Conservation (phyloP, 495 filamentous ascomycete species). For the Jackrogersella minutella region DNA sequence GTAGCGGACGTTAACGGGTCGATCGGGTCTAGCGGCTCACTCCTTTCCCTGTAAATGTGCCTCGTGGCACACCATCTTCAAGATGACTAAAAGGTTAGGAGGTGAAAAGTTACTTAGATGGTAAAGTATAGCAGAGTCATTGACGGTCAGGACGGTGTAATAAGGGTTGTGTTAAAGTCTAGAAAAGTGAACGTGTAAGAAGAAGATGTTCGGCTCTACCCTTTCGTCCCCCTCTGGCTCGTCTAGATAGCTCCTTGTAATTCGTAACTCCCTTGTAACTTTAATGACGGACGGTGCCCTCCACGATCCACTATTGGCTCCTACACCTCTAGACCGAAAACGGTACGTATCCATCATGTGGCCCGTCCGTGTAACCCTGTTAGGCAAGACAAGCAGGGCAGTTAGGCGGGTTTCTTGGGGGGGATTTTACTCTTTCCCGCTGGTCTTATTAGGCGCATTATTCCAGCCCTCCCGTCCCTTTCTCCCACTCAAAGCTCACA, state of each 20-base stretch:
- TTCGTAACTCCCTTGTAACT: slow-evolving; percentile 23
- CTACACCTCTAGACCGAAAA: slow-evolving; percentile 38
- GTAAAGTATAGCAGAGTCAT: slow-evolving; percentile 17
- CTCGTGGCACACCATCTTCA: slow-evolving; percentile 37
- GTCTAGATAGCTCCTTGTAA: slow-evolving; percentile 10
- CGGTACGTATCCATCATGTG: slow-evolving; percentile 39
- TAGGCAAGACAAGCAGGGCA: slow-evolving; percentile 24
- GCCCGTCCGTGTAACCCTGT: slow-evolving; percentile 31
- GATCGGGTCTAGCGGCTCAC: slow-evolving; percentile 23
- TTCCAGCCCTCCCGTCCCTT: slow-evolving; percentile 39
- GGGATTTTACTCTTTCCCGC: slow-evolving; percentile 25
- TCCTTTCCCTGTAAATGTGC: slow-evolving; percentile 15
- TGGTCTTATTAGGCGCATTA: slow-evolving; percentile 49
- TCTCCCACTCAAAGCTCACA: slow-evolving; percentile 37
- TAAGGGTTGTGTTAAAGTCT: slow-evolving; percentile 38
- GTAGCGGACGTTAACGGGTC: slow-evolving; percentile 15
- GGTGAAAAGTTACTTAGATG: slow-evolving; percentile 20
- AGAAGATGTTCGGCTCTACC: slow-evolving; percentile 3
- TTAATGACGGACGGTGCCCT: slow-evolving; percentile 11
- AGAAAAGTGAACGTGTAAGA: slow-evolving; percentile 13
- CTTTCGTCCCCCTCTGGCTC: slow-evolving; percentile 17
- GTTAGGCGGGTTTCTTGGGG: slow-evolving; percentile 7
- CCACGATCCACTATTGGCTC: slow-evolving; percentile 26
- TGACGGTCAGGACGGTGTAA: too few relatives aligned
- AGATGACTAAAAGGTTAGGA: slow-evolving; percentile 4